These are phyloP conservation scores for Mycena alexandri DNA, from an alignment of 768 basidiomycete species.

Conservation along the genomic window DNA sequence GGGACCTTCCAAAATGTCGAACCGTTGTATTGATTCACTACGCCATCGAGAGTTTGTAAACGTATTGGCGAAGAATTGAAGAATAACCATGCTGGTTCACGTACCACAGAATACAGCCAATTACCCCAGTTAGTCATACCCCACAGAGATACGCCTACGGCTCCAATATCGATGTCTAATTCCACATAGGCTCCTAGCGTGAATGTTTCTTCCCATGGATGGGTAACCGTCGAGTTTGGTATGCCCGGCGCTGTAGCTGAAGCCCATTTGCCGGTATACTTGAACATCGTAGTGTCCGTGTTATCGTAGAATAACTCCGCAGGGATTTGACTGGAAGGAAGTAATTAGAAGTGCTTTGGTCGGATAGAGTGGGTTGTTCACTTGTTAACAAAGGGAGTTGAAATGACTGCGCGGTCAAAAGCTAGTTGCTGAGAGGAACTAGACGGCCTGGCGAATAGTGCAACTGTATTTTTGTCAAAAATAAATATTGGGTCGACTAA, in stretches of 20 bases:
- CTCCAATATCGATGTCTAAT: slow-evolving; percentile 6
- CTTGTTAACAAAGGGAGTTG: slow-evolving; percentile 20
- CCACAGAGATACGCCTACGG: slow-evolving; percentile 14
- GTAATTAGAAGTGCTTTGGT: not conserved
- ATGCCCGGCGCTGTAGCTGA: slow-evolving; percentile 2
- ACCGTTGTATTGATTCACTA: slow-evolving; percentile 16
- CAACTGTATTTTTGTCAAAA: slow-evolving; percentile 7
- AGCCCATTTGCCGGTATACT: slow-evolving; percentile 27
- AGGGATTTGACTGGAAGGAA: slow-evolving; percentile 17
- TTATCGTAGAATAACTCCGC: slow-evolving; percentile 29
- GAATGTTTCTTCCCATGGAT: slow-evolving; percentile 15
- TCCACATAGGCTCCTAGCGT: slow-evolving; percentile 9
- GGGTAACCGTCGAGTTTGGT: slow-evolving; percentile 29
- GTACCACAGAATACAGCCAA: slow-evolving; percentile 27
- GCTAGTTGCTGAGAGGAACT: slow-evolving; percentile 19
- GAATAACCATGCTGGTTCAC: not conserved
- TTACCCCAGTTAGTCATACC: slow-evolving; percentile 30
- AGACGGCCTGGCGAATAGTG: slow-evolving; percentile 16
- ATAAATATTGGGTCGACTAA: not conserved
- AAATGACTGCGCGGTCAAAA: slow-evolving; percentile 32
- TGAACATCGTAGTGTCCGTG: slow-evolving; percentile 14
- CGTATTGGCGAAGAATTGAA: not conserved
- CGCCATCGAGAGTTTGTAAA: not conserved
- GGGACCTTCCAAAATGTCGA: slow-evolving; percentile 34
- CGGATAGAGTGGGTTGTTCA: not conserved